Evolutionary conservation across 208 protist species (phyloP), one percentile per base, ranked within the genome.

Genomic region (Trypanosoma cruzi): DNA sequence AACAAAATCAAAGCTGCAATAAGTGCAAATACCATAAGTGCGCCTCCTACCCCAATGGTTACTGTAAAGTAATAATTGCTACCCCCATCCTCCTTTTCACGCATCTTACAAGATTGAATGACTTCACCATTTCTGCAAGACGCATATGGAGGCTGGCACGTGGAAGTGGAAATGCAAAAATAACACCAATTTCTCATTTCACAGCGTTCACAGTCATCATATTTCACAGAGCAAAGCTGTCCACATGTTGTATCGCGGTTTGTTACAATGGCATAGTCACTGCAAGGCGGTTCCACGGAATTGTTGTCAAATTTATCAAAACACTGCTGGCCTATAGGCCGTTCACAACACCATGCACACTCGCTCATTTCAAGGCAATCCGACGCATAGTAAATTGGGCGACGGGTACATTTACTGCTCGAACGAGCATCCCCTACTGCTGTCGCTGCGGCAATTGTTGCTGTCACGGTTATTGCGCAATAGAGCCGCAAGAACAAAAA

Each of bases 311-410:
- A 44, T 1, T 42, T 53, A 64, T 66, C 34, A 69, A 84, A 73
- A 65, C 79, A 84, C 55, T 79, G 79, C 37, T 26, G 7, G 24
- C 73, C 79, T n/a, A 76, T 46, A 48, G 69, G 61, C 10, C 42
- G 59, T 18, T 80, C 75, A 40, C 79, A 84, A 66, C 79, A 84
- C 74, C 73, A 84, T 22, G 53, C 61, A 55, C 79, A 84, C 40
- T 66, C 70, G 1, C 28, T 13, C 49, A 64, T 55, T 26, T 53
- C 29, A 18, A 83, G 60, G 67, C 81, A 86, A 46, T 81, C 71
- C 6, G 65, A 64, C 16, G 57, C 64, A 69, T 74, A 80, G 48
- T 74, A 74, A 56, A 74, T 74, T 0, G 69, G 69, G 10, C 56
- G 52, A 42, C 22, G 20, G 11, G 24, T 57, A 42, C 69, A 68